Base-by-base conservation (phyloP, 1,284 basidiomycete genomes). In the Porogramme epimiltina region DNA sequence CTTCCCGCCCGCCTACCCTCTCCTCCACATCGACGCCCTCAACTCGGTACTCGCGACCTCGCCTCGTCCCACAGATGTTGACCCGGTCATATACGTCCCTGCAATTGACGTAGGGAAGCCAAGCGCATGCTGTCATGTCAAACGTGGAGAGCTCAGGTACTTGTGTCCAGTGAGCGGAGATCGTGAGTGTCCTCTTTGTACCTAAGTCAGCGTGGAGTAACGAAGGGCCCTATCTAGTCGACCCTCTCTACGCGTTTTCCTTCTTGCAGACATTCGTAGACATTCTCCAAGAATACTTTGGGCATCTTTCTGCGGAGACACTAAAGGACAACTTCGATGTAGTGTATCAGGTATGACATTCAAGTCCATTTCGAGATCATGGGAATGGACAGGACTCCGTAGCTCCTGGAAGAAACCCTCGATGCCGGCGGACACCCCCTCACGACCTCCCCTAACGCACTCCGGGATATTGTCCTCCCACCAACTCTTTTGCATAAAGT, bases 281-380 rank as follows among this genome's bases (percentile, higher is more conserved):
- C 42, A 89, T 94, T 39, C 75, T 98, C 34, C 76, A 80, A 43
- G 93, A 96, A 55, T 98, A 98, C 69, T 87, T 98, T 59, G 92
- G 91, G 19, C 78, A 81, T 25, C 71, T 87, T 18, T 84, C 84
- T 10, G 80, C 84, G 19, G 82, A 85, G 6, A 89, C 85, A 1
- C 74, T 98, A 62, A 91, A 88, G 63, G 94, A 98, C 58, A 94
- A 97, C 70, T 97, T 98, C 72, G 95, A 98, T 66, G 85, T 94
- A 38, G 93, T 98, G 10, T 97, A 98, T 69, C 93, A 95, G 78
- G 91, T 89, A 59, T 22, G 75, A 61, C n/a, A 8, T 18, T 6
- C 34, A 4, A 13, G 13, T 13, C 34, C 1, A 4, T 4, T 39
- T 31, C 4, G 23, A 16, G 19, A 16, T 11, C 36, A 15, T 26